Evolutionary conservation across 2,329 filamentous ascomycete species (phyloP), one percentile per base, ranked within the genome.

Genomic region (Penicillium sp.): DNA sequence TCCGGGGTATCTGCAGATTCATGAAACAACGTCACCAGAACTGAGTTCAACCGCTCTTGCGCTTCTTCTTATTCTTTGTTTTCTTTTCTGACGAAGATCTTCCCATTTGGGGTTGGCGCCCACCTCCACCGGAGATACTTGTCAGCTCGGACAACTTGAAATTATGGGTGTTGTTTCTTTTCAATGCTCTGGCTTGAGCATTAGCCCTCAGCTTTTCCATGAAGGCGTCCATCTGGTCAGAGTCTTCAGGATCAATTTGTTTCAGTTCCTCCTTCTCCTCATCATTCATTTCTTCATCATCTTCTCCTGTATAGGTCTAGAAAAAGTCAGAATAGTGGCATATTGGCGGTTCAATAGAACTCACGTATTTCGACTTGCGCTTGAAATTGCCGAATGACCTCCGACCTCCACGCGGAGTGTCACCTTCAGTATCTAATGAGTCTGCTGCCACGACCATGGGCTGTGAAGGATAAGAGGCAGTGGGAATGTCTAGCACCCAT

Each of bases 401-500:
- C 15, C 73, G 64, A 12, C 73, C 73, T 21, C 68, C 65, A 43
- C 59, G 60, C n/a, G 47, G 50, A 31, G 57, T 63, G 21, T 69
- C 64, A 31, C 69, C 65, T 29, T 67, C 66, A 3, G 62, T 65
- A 52, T 73, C 70, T 7, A 72, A 47, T 6, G 70, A 73, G 33
- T 65, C 65, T 6, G 69, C 67, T 6, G 64, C 60, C 2, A 73
- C 58, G n/a, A 70, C 62, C 15, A 62, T 33, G 15, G 69, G 69
- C 39, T 63, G 65, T 42, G 63, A 53, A 3, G 59, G 48, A 48
- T 58, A 51, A 24, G 49, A 36, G 4, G 51, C 54, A 29, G 55
- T 56, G 3, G 65, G 61, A 47, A 69, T 67, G 39, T 76, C 64
- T 46, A 75, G 53, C 21, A 76, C 70, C 75, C 75, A 77, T 58